A percentile compares a stretch with the other conserved stretches of the same genome.
Evolutionary conservation across 148 eudicot species (phyloP).

Genomic region (Nepenthes mirabilis): DNA sequence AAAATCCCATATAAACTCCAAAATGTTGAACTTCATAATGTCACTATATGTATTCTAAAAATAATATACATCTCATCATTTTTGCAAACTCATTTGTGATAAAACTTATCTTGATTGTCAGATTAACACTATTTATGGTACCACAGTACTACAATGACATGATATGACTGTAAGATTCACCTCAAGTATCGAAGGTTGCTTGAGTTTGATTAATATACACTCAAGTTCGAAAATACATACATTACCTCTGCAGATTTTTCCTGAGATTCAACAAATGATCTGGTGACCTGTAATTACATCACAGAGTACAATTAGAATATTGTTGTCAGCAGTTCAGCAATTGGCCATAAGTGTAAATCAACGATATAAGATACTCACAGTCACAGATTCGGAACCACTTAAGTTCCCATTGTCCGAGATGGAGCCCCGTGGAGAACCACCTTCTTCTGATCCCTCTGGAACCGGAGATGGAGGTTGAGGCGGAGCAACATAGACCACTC

Average conservation of each 20-base stretch:
- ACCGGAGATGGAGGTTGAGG: constrained; percentile 70
- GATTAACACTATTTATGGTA: too few species aligned
- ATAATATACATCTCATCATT: too few species aligned
- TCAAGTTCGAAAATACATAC: not conserved
- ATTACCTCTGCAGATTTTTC: constrained; percentile 46
- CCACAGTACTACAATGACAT: too few species aligned
- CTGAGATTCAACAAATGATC: constrained; percentile 30
- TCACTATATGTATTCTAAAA: too few species aligned
- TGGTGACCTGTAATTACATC: constrained; percentile 18
- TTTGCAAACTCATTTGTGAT: too few species aligned
- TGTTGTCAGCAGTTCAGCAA: not conserved
- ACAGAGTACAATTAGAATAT: constrained; percentile 1
- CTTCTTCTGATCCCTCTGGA: constrained; percentile 67
- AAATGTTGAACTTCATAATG: too few species aligned
- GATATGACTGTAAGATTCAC: too few species aligned
- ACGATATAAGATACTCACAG: constrained; percentile 8
- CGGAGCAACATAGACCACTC: constrained; percentile 57
- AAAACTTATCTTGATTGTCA: too few species aligned
- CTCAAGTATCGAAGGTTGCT: too few species aligned
- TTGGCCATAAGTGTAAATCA: not conserved
- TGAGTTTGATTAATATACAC: too few species aligned
- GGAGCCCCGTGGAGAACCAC: constrained; percentile 33
- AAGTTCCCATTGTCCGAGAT: constrained; percentile 34
- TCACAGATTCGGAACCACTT: constrained; percentile 29
- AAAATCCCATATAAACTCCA: too few species aligned